phyloP scores from a whole-genome alignment of 2,329 filamentous ascomycete genomes.

The Microsporum canis region DNA sequence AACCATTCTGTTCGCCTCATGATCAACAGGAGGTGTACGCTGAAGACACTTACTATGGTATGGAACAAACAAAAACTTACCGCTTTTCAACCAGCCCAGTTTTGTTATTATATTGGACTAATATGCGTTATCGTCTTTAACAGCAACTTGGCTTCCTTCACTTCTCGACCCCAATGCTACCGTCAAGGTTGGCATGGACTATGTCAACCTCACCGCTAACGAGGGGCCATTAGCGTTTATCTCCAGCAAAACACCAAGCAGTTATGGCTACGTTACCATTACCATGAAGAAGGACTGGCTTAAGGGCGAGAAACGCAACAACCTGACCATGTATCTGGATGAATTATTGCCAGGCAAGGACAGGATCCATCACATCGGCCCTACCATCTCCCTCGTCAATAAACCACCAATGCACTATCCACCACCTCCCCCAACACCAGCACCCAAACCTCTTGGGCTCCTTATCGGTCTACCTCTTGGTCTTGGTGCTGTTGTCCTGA shows the following conservation, averaged over 20 bases:
- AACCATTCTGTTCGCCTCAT: slow-evolving; percentile 13
- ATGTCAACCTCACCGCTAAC: slow-evolving; percentile 23
- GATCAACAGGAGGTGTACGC: slow-evolving; percentile 11
- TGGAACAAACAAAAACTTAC: background rate
- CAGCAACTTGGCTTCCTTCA: slow-evolving; percentile 29
- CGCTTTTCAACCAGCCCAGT: background rate
- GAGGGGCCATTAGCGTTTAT: slow-evolving; percentile 27
- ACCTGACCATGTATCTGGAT: slow-evolving; percentile 29
- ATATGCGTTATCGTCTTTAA: background rate
- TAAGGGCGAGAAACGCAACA: slow-evolving; percentile 27
- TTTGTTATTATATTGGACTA: slow-evolving; percentile 4
- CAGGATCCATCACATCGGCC: slow-evolving; percentile 21
- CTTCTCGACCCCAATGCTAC: slow-evolving; percentile 24
- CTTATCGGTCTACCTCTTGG: slow-evolving; percentile 33
- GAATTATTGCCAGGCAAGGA: slow-evolving; percentile 20
- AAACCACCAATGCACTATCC: slow-evolving; percentile 27
- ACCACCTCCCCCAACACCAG: slow-evolving; percentile 21
- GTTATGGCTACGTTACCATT: slow-evolving; percentile 30
- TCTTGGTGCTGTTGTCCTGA: slow-evolving; percentile 27
- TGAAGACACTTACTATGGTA: slow-evolving; percentile 13
- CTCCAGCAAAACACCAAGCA: slow-evolving; percentile 27
- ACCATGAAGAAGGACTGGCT: slow-evolving; percentile 32
- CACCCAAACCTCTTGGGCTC: slow-evolving; percentile 27
- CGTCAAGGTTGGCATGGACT: slow-evolving; percentile 25
- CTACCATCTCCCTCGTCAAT: slow-evolving; percentile 26